Evolutionary conservation across 1,284 basidiomycete species (phyloP).

Genomic region (Irpex sp.): DNA sequence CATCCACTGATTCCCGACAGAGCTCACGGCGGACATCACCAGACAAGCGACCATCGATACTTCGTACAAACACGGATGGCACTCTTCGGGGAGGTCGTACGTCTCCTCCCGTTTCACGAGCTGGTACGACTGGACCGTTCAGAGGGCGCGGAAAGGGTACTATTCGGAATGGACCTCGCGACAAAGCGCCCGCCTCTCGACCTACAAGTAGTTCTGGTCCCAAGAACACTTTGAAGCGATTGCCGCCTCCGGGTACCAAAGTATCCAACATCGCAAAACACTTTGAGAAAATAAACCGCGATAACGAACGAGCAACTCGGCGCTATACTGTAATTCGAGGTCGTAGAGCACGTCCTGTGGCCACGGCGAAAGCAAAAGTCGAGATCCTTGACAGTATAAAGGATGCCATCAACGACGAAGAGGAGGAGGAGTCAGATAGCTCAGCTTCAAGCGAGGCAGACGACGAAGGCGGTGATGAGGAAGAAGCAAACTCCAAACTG

Average conservation of each 20-base stretch:
- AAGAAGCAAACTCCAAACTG: constrained; percentile 34
- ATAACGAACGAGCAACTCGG: constrained; percentile 63
- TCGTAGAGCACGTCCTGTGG: constrained; percentile 89
- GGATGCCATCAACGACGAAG: constrained; percentile 87
- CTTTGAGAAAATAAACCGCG: constrained; percentile 69
- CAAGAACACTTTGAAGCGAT: constrained; percentile 53
- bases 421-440: constrained; percentile 54
- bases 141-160: constrained; percentile 36
- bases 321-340: constrained; percentile 82
- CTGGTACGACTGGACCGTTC: constrained; percentile 16
- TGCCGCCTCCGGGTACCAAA: constrained; percentile 49
- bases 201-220: constrained; percentile 34
- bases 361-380: constrained; percentile 85
- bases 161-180: constrained; percentile 37
- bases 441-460: constrained; percentile 85
- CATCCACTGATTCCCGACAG: constrained; percentile 50
- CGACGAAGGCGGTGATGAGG: constrained; percentile 74
- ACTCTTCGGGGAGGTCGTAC: constrained; percentile 38
- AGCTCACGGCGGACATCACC: constrained; percentile 68
- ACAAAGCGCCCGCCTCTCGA: constrained; percentile 45
- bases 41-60: constrained; percentile 51
- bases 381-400: constrained; percentile 90
- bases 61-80: constrained; percentile 30
- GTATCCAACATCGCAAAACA: constrained; percentile 76
- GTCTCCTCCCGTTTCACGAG: constrained; percentile 34